A percentile compares a stretch with the other conserved stretches of the same genome.
Conservation (phyloP, 1,284 basidiomycete genomes). For the Ustilago vetiveriae region DNA sequence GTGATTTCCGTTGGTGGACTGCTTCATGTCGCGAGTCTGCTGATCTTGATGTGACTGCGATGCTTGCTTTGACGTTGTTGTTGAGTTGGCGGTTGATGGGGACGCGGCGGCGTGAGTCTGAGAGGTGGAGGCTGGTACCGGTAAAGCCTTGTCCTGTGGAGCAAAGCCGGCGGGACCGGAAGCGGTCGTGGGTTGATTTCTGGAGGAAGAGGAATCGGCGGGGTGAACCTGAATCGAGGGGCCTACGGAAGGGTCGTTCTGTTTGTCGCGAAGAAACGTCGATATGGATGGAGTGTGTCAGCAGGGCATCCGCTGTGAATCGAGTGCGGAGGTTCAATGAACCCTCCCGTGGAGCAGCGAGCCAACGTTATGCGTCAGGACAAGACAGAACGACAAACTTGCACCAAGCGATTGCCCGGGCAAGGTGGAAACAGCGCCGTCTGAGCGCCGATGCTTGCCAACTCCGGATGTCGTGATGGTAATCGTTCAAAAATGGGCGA, state of each 20-base stretch:
- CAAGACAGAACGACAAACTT: too few species aligned
- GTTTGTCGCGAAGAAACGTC: neutral
- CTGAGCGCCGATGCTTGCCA: too few species aligned
- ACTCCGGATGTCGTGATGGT: too few species aligned
- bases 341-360: too few species aligned
- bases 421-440: too few species aligned
- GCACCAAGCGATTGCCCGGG: too few species aligned
- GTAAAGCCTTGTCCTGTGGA: conserved; percentile 29
- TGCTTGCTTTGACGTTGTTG: conserved; percentile 4
- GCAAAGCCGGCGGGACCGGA: conserved; percentile 26
- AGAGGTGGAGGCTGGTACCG: conserved; percentile 34
- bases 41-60: conserved; percentile 1
- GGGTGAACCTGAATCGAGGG: conserved; percentile 35
- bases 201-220: conserved; percentile 28
- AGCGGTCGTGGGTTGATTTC: conserved; percentile 13
- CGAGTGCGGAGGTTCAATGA: neutral
- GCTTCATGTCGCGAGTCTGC: conserved; percentile 34
- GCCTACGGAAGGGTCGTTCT: conserved; percentile 31
- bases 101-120: conserved; percentile 35
- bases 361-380: too few species aligned
- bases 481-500: too few species aligned
- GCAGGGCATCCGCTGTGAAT: neutral
- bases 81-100: neutral
- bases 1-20: conserved; percentile 23
- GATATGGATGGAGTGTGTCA: neutral